Evolutionary conservation across 225 moss, liverwort and hornwort genomes (phyloP), one percentile per base, ranked within the genome.

Genomic region (Physcomitrellopsis africana): DNA sequence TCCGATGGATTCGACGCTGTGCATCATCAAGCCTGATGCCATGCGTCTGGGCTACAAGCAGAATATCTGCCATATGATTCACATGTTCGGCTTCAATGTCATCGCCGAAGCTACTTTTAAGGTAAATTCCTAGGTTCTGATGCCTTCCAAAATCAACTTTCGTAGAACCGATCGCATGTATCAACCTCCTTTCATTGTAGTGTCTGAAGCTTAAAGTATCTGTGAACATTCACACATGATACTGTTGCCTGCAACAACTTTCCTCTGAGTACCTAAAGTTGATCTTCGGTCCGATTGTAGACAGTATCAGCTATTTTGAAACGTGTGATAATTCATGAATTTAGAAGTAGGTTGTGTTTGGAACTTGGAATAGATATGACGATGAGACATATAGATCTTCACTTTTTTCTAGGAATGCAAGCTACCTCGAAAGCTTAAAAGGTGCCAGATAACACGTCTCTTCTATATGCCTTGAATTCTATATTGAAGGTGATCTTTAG

Each of bases 1-100:
- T 80, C 81, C 88, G 18, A 97, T 94, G 92, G 97, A 97, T 85
- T 86, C 89, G 0, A 93, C 91, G 41, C 60, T 97, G 71, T 94
- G 92, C 59, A 94, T 97, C 71, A 90, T 97, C 82, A 97, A 97
- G 76, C 94, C 97, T 26, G 97, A 97, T 58, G 97, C 94, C 26
- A 90, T 97, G 67, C 86, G 90, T 12, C 76, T 91, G 60, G 93
- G 97, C 32, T 91, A 91, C 83, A 91, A 93, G 79, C 77, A 86
- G 3, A 90, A 91, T 58, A 92, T 94, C 63, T 87, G 91, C 42
- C 86, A 90, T 60, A 84, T 75, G 76, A 87, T 97, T 66, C 88
- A 93, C 27, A 83, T 89, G 71, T 91, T 92, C 10, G 94, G 91
- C n/a, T 97, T 97, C 76, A 89, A 88, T 73, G 86, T 93, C 54